Percentiles rank a stretch among this genome's conserved stretches.
Evolutionary conservation across 768 basidiomycete genomes (phyloP).

Genomic region (Rhizopogon rudus): DNA sequence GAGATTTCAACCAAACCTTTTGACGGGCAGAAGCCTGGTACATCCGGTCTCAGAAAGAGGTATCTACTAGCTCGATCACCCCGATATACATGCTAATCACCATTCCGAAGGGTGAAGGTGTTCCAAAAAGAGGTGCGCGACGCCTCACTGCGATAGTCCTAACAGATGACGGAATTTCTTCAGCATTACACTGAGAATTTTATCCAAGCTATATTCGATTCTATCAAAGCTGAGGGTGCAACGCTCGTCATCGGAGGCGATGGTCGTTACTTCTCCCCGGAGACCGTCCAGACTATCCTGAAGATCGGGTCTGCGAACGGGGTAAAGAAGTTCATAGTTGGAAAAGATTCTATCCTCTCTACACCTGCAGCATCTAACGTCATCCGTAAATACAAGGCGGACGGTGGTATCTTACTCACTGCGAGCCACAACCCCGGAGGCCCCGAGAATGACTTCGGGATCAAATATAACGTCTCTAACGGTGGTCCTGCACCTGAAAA

Average conservation of each 20-base stretch:
- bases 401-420: slow-evolving; percentile 95
- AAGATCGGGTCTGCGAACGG: slow-evolving; percentile 94
- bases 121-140: slow-evolving; percentile 88
- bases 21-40: slow-evolving; percentile 96
- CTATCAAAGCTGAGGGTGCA: slow-evolving; percentile 73
- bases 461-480: slow-evolving; percentile 98
- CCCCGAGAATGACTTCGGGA: slow-evolving; percentile 97
- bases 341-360: slow-evolving; percentile 87
- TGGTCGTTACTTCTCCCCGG: slow-evolving; percentile 87
- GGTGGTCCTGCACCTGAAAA: slow-evolving; percentile 96
- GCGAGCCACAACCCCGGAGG: slow-evolving; percentile 98
- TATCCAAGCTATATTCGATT: slow-evolving; percentile 88
- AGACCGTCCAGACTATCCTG: slow-evolving; percentile 87
- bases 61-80: slow-evolving; percentile 21
- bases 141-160: slow-evolving; percentile 6
- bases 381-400: slow-evolving; percentile 93
- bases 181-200: slow-evolving; percentile 99
- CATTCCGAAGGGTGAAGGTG: slow-evolving; percentile 75
- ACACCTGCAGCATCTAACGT: slow-evolving; percentile 96
- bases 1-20: slow-evolving; percentile 80
- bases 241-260: slow-evolving; percentile 97
- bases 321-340: slow-evolving; percentile 87
- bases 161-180: slow-evolving; percentile 4
- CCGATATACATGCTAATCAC: slow-evolving; percentile 18
- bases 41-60: slow-evolving; percentile 96